phyloP scores from a whole-genome alignment of 2,329 filamentous ascomycete genomes.

The Pseudocercospora fijiensis region DNA sequence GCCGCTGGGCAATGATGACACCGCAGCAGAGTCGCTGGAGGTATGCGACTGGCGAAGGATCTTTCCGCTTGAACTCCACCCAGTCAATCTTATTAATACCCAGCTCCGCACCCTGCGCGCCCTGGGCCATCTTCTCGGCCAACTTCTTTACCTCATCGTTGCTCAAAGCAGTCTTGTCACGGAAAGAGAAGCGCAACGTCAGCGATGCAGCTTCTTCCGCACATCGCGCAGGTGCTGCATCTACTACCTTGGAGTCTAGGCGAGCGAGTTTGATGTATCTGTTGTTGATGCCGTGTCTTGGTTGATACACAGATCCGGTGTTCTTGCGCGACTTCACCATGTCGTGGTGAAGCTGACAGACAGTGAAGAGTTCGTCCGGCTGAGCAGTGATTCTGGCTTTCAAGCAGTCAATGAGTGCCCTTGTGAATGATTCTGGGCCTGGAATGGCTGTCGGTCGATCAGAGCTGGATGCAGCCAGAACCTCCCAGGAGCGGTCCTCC shows the following conservation, averaged over 20 bases:
- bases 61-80: not conserved
- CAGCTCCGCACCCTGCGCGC: not conserved
- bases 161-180: not conserved
- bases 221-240: not conserved
- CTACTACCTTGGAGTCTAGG: not conserved
- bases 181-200: not conserved
- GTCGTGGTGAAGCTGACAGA: not conserved
- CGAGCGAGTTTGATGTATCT: not conserved
- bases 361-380: not conserved
- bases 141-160: not conserved
- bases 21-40: not conserved
- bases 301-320: not conserved
- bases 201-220: not conserved
- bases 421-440: not conserved
- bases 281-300: not conserved
- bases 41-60: not conserved
- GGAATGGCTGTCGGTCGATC: not conserved
- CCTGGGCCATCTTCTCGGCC: not conserved
- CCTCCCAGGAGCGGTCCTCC: not conserved
- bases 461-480: not conserved
- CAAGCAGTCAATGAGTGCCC: not conserved
- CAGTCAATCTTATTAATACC: not conserved
- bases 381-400: not conserved
- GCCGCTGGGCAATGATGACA: not conserved
- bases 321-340: not conserved